Evolutionary conservation across 1,139 yeast genomes (phyloP), one percentile per base, ranked within the genome.

Genomic region (Yamadazyma dendronema): DNA sequence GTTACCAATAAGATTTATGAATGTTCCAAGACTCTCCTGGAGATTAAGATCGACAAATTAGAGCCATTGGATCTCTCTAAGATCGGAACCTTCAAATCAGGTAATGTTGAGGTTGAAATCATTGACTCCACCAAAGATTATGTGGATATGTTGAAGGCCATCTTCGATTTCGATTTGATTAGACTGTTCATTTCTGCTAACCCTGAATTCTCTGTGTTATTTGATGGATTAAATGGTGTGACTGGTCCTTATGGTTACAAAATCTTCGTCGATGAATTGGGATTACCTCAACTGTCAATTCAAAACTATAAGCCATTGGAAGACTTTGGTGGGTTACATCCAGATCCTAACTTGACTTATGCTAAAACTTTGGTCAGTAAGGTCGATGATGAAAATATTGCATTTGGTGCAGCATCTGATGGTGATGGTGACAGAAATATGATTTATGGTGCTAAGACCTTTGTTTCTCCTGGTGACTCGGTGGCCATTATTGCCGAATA

Each of bases 381-480:
- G 48, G 98, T 92, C 11, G 97, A 92, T 58, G 60, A 65, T 21
- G 84, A 84, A 45, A 67, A 78, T 42, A 85, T 90, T 49, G 88
- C 94, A 7, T 90, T 92, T 62, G 98, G 98, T 48, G 98, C 98
- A 28, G 98, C 98, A 5, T 84, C 95, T 13, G 98, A 92, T 59
- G 98, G 98, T 62, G 98, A 92, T 57, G 98, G 98, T 61, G 98
- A 92, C 62, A 80, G 98, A 67, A 92, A 92, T 63, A 92, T 92
- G 98, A 94, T 92, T 54, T 92, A 92, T 62, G 98, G 98, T 43
- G 90, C 90, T 29, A 86, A 87, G 37, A 79, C 97, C 2, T 94
- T 92, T 64, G 98, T 92, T 8, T 89, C 97, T 0, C 98, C 98
- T 2, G 97, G 98, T 59, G 98, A 92, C 62, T 86, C 96, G 5